Conservation (phyloP, 495 filamentous ascomycete genomes). For the Hypoxylon trugodes region DNA sequence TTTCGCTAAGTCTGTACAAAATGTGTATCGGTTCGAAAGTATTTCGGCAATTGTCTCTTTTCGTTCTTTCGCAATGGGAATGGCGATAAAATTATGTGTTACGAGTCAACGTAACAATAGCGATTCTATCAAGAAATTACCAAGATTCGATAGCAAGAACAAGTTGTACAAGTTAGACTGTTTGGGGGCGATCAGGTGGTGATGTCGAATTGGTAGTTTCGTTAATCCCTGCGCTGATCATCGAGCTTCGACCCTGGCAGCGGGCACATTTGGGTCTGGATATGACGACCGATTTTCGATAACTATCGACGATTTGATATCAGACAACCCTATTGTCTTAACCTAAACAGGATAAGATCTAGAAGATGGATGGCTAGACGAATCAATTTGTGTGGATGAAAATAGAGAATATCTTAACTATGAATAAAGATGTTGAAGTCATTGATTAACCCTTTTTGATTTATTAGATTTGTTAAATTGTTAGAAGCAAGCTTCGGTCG, state of each 20-base stretch:
- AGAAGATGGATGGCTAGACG: not conserved
- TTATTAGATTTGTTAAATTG: not conserved
- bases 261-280: conserved; percentile 13
- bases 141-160: too few relatives aligned
- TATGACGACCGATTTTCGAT: conserved; percentile 27
- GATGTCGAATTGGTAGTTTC: conserved; percentile 18
- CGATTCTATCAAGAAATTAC: too few relatives aligned
- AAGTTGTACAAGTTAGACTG: too few relatives aligned
- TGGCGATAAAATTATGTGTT: too few relatives aligned
- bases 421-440: conserved; percentile 33
- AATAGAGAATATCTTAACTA: conserved; percentile 16
- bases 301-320: conserved; percentile 15
- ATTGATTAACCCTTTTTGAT: conserved; percentile 20
- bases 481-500: not conserved
- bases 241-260: conserved; percentile 22
- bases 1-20: not conserved
- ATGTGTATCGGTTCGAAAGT: too few relatives aligned
- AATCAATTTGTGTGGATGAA: conserved; percentile 2
- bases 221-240: conserved; percentile 41
- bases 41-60: too few relatives aligned
- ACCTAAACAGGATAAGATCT: conserved; percentile 14
- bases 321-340: not conserved
- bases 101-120: too few relatives aligned
- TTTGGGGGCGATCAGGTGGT: not conserved
- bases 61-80: too few relatives aligned